Base-by-base conservation (phyloP, 1,284 basidiomycete genomes). In the Heliocybe sulcata region DNA sequence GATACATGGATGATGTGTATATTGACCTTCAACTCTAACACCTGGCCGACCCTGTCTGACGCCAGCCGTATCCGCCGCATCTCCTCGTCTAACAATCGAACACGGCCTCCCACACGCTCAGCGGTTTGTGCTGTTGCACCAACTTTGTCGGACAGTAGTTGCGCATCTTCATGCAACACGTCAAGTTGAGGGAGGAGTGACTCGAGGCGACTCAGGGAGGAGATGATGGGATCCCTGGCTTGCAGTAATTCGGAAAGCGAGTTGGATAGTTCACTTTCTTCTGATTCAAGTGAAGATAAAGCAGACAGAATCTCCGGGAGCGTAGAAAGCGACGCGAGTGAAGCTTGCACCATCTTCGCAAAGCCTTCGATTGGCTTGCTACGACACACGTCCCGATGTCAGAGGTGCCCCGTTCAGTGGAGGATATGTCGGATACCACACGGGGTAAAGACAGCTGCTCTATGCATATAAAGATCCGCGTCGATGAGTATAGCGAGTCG, bases 21-120 rank as follows among this genome's bases (percentile, higher is more conserved):
- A 20, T 22, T 4, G 14, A 60, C 91, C 80, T 95, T 97, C 62
- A 97, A 82, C 60, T 96, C 93, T 71, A 94, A 86, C 48, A 94
- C 87, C 67, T 92, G 88, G 0, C 81, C 83, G 3, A 96, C 91
- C 55, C 91, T 83, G 56, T 95, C 92, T 9, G 81, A 82, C 10
- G 93, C 90, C 63, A 91, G 90, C 45, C 87, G 82, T 12, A 98
- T 88, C 42, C 93, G 80, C 27, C 82, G 79, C 81, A 96, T 93
- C 72, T 98, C 92, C 64, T 94, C 89, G 65, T 98, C 95, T 52
- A 99, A 76, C 2, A 82, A 77, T 29, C 90, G 77, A 8, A 99
- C 94, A 51, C 89, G 87, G 26, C 91, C 90, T 4, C 94, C 92
- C 9, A 99, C 92, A 54, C 94, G 77, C 63, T 93, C 86, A 22